Percentiles rank a stretch among this genome's conserved stretches.
phyloP scores from a whole-genome alignment of 176 grass and related monocot species.

The Thalia dealbata region DNA sequence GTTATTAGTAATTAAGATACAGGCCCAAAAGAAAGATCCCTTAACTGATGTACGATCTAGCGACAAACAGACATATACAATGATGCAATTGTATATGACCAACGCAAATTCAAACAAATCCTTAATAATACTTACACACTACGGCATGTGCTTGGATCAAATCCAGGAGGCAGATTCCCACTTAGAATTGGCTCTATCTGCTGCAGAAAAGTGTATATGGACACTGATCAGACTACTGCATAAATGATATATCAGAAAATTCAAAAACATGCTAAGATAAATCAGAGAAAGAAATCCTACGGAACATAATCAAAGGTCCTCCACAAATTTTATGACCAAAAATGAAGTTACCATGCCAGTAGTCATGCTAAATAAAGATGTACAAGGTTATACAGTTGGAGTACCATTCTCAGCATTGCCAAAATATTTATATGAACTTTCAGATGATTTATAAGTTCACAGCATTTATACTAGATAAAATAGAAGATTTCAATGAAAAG shows the following conservation, averaged over 20 bases:
- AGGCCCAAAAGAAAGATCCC: too few species aligned
- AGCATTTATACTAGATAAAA: neutral
- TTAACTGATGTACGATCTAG: neutral
- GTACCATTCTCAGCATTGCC: neutral
- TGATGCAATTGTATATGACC: neutral
- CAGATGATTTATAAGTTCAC: neutral
- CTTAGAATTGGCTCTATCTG: slow-evolving; percentile 95
- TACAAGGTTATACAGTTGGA: too few species aligned
- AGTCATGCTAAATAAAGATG: too few species aligned
- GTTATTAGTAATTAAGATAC: too few species aligned
- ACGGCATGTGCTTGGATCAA: slow-evolving; percentile 95
- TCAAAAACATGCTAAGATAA: neutral
- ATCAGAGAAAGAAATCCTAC: neutral
- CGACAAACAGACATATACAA: neutral
- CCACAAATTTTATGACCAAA: too few species aligned
- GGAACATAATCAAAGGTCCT: too few species aligned
- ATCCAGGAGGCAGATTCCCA: slow-evolving; percentile 96
- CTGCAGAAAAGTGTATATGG: slow-evolving; percentile 36
- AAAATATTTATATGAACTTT: neutral
- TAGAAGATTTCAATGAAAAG: neutral
- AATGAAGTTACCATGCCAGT: too few species aligned
- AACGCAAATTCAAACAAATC: neutral
- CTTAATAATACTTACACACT: slow-evolving; percentile 72
- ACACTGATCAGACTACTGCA: neutral
- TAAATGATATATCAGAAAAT: neutral